Base-by-base conservation (phyloP, 2,329 filamentous ascomycete genomes). In the Fusarium buharicum region DNA sequence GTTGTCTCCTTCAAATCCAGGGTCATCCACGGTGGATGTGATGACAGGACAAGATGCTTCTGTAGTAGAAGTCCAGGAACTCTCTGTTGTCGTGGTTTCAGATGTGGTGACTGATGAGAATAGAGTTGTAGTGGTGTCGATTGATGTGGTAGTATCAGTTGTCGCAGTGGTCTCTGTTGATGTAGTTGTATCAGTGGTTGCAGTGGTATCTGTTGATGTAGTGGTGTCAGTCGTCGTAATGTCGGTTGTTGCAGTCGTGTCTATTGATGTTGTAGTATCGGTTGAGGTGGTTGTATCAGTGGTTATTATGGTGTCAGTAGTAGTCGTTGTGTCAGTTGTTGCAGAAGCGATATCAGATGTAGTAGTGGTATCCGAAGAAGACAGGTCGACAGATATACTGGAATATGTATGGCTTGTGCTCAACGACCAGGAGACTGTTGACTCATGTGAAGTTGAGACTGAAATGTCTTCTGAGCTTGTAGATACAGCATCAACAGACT, bases 1-100 rank as follows among this genome's bases (percentile, higher is more conserved):
- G 11, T 56, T 48, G 16, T 27, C 40, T 10, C 50, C 40, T 36
- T 56, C 50, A 17, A 31, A 56, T 17, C 40, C 18, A 6, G 48
- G 38, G 12, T 46, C 49, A 13, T 46, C 20, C 16, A 53, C 12
- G 10, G 16, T n/a, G 11, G 18, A 14, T n/a, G 34, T 36, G 18
- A 47, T 20, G 30, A 40, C 18, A 11, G 40, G 40, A 4, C 40
- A 48, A n/a, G 36, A 47, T n/a, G 24, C n/a, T 40, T 7, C 24
- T 31, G 50, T 31, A 17, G 50, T 48, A 16, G 40, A 31, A 14
- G 40, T 18, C 40, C 34, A 48, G 7, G 36, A 3, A 18, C 13
- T 41, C 33, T 56, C 40, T 14, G 33, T 53, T 18, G 28, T 47
- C 5, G 34, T 47, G 30, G 13, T 36, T 11, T 30, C 28, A 10